phyloP scores from a whole-genome alignment of 192 early-diverging fungal species.

The Podochytrium sp. region DNA sequence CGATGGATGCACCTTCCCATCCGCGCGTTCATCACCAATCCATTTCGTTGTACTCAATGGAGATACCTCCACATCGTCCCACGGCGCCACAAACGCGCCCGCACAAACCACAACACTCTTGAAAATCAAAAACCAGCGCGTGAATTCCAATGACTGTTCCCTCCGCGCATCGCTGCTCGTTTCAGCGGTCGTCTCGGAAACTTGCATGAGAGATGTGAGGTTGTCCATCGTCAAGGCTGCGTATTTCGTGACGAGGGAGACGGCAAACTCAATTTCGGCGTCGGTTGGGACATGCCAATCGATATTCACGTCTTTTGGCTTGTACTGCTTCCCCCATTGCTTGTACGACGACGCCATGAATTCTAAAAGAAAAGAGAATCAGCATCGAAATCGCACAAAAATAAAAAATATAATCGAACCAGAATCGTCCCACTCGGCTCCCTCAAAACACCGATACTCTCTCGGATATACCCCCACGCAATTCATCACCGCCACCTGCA shows the following conservation, averaged over 20 bases:
- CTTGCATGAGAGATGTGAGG: conserved; percentile 11
- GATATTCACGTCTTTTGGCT: conserved; percentile 58
- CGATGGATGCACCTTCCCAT: not conserved
- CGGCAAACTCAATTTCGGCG: conserved; percentile 69
- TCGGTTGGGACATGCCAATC: conserved; percentile 80
- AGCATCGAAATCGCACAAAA: not conserved
- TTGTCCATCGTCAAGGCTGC: not conserved
- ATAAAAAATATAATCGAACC: conserved; percentile 30
- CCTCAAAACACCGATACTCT: conserved; percentile 59
- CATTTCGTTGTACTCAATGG: not conserved
- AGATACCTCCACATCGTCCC: conserved; percentile 7
- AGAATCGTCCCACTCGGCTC: conserved; percentile 59
- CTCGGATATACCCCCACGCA: conserved; percentile 59
- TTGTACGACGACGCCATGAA: conserved; percentile 71
- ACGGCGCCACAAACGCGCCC: conserved; percentile 32
- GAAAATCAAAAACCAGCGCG: conserved; percentile 34
- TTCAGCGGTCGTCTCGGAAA: not conserved
- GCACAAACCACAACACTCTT: conserved; percentile 9
- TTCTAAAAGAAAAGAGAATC: conserved; percentile 30
- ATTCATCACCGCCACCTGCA: conserved; percentile 51
- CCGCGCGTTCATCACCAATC: not conserved
- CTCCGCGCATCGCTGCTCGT: not conserved
- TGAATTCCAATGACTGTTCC: conserved; percentile 26
- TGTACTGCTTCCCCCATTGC: conserved; percentile 73
- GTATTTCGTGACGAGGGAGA: conserved; percentile 63